A percentile compares a stretch with the other conserved stretches of the same genome.
phyloP scores from a whole-genome alignment of 768 basidiomycete species.

The Clathrus columnatus region DNA sequence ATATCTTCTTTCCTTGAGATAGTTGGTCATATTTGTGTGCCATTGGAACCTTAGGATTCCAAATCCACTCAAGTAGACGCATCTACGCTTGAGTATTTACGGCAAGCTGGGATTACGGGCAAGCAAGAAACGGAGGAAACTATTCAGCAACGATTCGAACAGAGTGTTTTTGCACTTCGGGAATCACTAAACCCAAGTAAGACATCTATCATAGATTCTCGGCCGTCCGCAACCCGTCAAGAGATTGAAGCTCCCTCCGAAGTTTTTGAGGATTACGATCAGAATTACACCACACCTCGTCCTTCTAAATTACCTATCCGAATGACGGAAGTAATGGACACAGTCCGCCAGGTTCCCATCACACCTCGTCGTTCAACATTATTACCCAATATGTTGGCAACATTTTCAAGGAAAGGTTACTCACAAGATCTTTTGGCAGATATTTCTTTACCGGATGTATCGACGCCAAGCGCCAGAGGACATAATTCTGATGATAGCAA shows the following conservation, averaged over 20 bases:
- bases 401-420: neutral
- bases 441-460: neutral
- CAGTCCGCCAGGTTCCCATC: too few species aligned
- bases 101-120: too few species aligned
- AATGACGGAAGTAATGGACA: too few species aligned
- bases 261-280: neutral
- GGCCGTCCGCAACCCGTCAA: neutral
- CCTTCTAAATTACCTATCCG: too few species aligned
- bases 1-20: too few species aligned
- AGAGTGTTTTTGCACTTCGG: neutral
- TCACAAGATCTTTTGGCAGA: neutral
- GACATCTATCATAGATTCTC: too few species aligned
- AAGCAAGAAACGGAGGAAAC: too few species aligned
- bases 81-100: too few species aligned
- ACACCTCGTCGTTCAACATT: neutral
- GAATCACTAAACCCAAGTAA: conserved; percentile 5
- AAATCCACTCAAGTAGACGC: too few species aligned
- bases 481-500: neutral
- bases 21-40: too few species aligned
- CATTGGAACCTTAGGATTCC: too few species aligned
- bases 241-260: neutral
- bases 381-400: neutral
- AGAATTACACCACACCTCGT: neutral
- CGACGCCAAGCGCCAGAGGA: too few species aligned
- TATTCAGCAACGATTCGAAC: neutral